A percentile compares a stretch with the other conserved stretches of the same genome.
Evolutionary conservation across 768 basidiomycete species (phyloP).

Genomic region (Phanerodontia chrysosporium): DNA sequence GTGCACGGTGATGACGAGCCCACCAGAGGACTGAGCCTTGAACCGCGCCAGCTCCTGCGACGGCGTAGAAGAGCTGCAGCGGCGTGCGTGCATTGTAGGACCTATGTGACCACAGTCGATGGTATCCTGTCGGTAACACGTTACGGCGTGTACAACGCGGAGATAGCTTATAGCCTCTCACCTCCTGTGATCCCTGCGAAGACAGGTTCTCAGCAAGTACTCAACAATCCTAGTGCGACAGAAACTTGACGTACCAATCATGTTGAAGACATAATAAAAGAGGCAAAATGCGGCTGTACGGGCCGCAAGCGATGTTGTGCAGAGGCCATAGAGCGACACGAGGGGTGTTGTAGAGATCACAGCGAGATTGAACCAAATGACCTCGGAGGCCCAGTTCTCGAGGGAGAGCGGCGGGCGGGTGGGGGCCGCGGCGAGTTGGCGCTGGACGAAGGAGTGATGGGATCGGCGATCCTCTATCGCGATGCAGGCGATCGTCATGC

Average conservation of each 20-base stretch:
- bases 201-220: background rate
- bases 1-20: conserved; percentile 94
- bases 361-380: conserved; percentile 33
- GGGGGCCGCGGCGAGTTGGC: conserved; percentile 3
- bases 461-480: background rate
- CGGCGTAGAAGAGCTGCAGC: conserved; percentile 79
- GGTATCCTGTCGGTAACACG: no score
- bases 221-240: background rate
- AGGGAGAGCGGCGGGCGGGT: conserved; percentile 1
- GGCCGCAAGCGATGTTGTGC: conserved; percentile 57
- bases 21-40: conserved; percentile 99
- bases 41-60: conserved; percentile 88
- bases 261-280: conserved; percentile 73
- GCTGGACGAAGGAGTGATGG: conserved; percentile 6
- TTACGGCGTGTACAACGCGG: no score
- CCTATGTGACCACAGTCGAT: conserved; percentile 95
- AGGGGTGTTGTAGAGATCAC: conserved; percentile 73
- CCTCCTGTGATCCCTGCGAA: conserved; percentile 12
- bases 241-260: conserved; percentile 57
- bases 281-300: conserved; percentile 69
- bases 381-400: background rate
- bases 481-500: conserved; percentile 2
- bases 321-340: conserved; percentile 69
- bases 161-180: no score
- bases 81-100: conserved; percentile 87